A percentile compares a stretch with the other conserved stretches of the same genome.
phyloP scores from a whole-genome alignment of 805 yeast genomes.

The Yamadazyma sp. region DNA sequence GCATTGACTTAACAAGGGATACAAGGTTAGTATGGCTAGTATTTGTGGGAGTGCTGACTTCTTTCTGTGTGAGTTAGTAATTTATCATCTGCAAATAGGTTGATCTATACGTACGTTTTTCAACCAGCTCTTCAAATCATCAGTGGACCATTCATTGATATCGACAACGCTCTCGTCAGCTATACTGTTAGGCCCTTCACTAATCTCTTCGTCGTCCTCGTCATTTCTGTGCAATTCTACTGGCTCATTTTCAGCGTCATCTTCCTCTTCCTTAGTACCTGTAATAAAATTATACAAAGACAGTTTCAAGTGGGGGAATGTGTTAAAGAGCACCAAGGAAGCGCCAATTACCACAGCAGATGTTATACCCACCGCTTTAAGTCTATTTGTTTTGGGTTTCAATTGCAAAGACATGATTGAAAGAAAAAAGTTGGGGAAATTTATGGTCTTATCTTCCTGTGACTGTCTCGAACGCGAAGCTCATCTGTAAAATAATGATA shows the following conservation, averaged over 20 bases:
- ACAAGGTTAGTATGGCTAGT: slow-evolving; percentile 47
- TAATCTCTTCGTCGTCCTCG: slow-evolving; percentile 6
- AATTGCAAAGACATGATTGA: slow-evolving; percentile 19
- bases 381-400: slow-evolving; percentile 15
- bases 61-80: slow-evolving; percentile 37
- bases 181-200: slow-evolving; percentile 1
- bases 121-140: slow-evolving; percentile 36
- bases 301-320: slow-evolving; percentile 50
- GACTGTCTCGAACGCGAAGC: neutral
- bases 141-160: slow-evolving; percentile 35
- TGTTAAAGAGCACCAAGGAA: slow-evolving; percentile 40
- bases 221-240: slow-evolving; percentile 18
- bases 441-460: slow-evolving; percentile 1
- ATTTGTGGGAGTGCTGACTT: slow-evolving; percentile 45
- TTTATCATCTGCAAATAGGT: neutral
- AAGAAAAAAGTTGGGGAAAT: neutral
- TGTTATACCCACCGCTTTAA: slow-evolving; percentile 26
- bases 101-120: slow-evolving; percentile 34
- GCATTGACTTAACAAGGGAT: slow-evolving; percentile 46
- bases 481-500: no score
- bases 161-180: slow-evolving; percentile 24
- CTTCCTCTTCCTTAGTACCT: slow-evolving; percentile 19
- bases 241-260: slow-evolving; percentile 26
- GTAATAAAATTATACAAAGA: slow-evolving; percentile 22
- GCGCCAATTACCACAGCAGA: slow-evolving; percentile 46